A percentile compares a stretch with the other conserved stretches of the same genome.
Conservation (phyloP, 768 basidiomycete genomes). For the Bullera alba region DNA sequence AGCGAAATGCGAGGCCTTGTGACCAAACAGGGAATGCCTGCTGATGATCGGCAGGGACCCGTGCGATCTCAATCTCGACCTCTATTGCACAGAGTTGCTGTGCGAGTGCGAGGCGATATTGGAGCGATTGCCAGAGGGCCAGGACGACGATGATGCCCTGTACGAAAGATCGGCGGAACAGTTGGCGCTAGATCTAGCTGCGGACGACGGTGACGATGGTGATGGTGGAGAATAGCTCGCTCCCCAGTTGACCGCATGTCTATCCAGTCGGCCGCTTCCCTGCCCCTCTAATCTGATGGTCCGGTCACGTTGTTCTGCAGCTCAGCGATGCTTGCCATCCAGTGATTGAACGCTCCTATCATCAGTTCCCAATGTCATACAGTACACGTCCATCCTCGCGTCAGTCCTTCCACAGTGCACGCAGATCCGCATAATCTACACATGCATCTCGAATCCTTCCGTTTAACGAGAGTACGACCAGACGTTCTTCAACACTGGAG, state of each 20-base stretch:
- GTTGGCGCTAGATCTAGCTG: constrained; percentile 15
- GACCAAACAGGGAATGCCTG: constrained; percentile 28
- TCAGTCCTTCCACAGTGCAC: too few relatives aligned
- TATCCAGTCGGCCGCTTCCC: too few relatives aligned
- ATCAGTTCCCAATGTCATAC: too few relatives aligned
- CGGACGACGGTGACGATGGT: constrained; percentile 25
- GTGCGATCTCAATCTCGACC: constrained; percentile 51
- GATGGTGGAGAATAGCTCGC: constrained; percentile 10
- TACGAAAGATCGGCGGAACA: constrained; percentile 16
- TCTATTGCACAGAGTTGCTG: constrained; percentile 76
- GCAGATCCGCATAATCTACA: not conserved
- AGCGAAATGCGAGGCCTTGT: constrained; percentile 55
- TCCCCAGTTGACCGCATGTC: too few relatives aligned
- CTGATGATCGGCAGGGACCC: constrained; percentile 27
- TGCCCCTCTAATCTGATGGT: not conserved
- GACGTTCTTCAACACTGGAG: constrained; percentile 85
- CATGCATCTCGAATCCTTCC: not conserved
- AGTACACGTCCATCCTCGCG: too few relatives aligned
- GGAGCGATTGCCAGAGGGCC: constrained; percentile 48
- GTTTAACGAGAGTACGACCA: constrained; percentile 91
- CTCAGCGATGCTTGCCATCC: too few relatives aligned
- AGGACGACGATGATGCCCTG: constrained; percentile 38
- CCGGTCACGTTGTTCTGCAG: not conserved
- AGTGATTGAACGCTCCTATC: too few relatives aligned
- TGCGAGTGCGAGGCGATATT: constrained; percentile 61